Base-by-base conservation (phyloP, 768 basidiomycete genomes). In the Naganishia randhawae region DNA sequence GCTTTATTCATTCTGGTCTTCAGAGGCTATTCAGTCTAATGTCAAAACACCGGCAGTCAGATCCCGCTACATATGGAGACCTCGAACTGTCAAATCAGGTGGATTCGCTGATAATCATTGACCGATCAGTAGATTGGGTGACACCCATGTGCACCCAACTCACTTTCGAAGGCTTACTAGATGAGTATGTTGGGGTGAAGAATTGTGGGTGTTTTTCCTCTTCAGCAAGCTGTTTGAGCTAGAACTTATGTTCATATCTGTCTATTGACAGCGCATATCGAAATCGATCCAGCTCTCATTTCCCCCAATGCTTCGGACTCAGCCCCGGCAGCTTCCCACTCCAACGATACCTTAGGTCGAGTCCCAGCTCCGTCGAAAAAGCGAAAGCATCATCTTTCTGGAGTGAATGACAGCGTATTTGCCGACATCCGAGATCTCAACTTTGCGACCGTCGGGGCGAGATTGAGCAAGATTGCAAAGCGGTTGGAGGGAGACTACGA, bases 81-180 rank as follows among this genome's bases (percentile, higher is more conserved):
- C 55, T 80, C 2, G 75, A 76, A 29, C n/a, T 61, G 22, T 80
- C 78, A 6, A 68, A 74, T 25, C 74, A 76, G 61, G 84, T 98
- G 64, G 96, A 99, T 77, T 88, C 87, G 16, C 81, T 98, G 68
- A 88, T 99, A 72, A 83, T 98, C 41, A 73, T 99, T 67, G 96
- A 99, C 78, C 87, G 96, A 54, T 86, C 87, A 37, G 87, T 90
- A 11, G 96, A 99, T 75, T 90, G 97, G 89, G 87, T 98, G 68
- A 96, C 96, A 0, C 92, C 96, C 1, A 83, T 98, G 61, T 85
- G 95, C 52, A 98, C 96, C 2, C 94, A 98, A 75, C 82, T 98
- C 66, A 99, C 96, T 0, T 98, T 98, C 73, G 89, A 98, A 77
- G 96, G 96, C 22, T 87, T 99, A 54, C 84, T 97, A 37, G 96